Evolutionary conservation across 495 filamentous ascomycete species (phyloP), one percentile per base, ranked within the genome.

Genomic region (Podospora appendiculata): DNA sequence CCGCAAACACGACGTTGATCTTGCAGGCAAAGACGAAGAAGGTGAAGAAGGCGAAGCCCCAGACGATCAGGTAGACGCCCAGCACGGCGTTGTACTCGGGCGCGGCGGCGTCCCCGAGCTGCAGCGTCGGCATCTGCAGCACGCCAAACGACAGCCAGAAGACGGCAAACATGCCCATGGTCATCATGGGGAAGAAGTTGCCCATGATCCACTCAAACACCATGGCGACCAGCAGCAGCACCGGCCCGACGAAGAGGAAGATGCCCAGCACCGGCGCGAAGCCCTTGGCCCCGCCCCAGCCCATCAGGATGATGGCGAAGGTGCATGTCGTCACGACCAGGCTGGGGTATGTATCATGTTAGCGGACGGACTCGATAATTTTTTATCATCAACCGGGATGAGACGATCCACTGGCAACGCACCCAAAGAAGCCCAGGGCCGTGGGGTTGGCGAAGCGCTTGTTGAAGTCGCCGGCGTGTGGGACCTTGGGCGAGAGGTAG

Each of bases 171-270:
- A 81, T 67, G 8, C 77, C 76, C 71, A 75, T 76, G 16, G 78
- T 74, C 71, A 79, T 80, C 78, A 81, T 74, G 13, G 70, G 65
- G 50, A 78, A 76, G 70, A 79, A 79, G 56, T 78, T 78, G 4
- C 70, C 70, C 67, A 76, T 69, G 40, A 77, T 67, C 72, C 74
- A 78, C 51, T 77, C 71, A 56, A 74, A 75, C 13, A 79, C 68
- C 61, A 73, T 72, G 42, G 68, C 63, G 50, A 78, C 67, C 10
- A 71, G 48, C 38, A 78, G 63, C 50, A 78, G 67, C 11, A 78
- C 56, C 6, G 75, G 76, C 1, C 76, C 74, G 52, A 75, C 73
- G 64, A 79, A 77, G 61, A 77, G 79, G 66, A 80, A 81, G 53
- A 79, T 79, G 43, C 76, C 76, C 77, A 61, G 70, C 36, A 81